A percentile compares a stretch with the other conserved stretches of the same genome.
These are phyloP conservation scores for Candida ipomoeae DNA, from an alignment of 805 yeast species.

Conservation along the genomic window DNA sequence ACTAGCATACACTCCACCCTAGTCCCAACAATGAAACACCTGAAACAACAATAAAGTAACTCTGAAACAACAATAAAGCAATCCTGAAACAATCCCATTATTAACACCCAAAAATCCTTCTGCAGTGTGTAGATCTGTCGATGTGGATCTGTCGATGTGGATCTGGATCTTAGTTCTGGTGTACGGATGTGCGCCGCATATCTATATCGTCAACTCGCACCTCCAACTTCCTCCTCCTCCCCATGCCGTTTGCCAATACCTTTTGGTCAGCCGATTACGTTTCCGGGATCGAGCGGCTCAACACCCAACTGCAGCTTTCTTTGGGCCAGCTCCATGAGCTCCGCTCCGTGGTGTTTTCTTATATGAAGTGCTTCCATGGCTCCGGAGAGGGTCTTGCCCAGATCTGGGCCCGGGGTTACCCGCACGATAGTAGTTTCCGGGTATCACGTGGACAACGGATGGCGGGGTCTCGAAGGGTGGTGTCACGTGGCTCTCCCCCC, in stretches of 20 bases:
- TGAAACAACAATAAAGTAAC: too few species aligned
- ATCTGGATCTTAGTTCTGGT: background rate
- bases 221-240: background rate
- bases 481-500: background rate
- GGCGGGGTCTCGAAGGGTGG: background rate
- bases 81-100: too few species aligned
- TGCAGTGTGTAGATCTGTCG: background rate
- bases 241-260: conserved; percentile 26
- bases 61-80: too few species aligned
- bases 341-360: conserved; percentile 32
- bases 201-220: background rate
- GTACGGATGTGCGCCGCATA: background rate
- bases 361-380: conserved; percentile 33
- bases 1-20: too few species aligned
- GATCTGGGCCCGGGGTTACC: conserved; percentile 23
- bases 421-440: conserved; percentile 22
- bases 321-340: conserved; percentile 39
- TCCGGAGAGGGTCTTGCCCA: conserved; percentile 32
- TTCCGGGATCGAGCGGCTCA: conserved; percentile 31
- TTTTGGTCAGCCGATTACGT: conserved; percentile 43
- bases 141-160: background rate
- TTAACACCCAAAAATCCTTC: too few species aligned
- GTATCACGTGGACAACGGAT: conserved; percentile 13
- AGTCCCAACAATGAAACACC: too few species aligned
- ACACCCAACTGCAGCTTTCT: conserved; percentile 29